Base-by-base conservation (phyloP, 495 filamentous ascomycete genomes). In the Xylona heveae region DNA sequence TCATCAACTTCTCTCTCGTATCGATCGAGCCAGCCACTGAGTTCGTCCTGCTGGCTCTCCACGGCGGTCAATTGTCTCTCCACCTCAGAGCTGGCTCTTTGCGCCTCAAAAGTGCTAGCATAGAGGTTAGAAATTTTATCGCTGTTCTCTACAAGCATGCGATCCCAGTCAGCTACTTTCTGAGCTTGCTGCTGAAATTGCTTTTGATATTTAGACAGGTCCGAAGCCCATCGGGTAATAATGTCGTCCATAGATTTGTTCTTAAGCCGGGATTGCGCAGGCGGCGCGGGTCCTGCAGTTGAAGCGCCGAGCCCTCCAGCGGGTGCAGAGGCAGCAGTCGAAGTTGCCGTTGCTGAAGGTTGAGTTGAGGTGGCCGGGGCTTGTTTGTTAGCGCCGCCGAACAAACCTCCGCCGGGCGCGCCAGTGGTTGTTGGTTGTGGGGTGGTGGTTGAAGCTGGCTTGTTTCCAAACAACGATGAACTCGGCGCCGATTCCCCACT, bases 221-320 rank as follows among this genome's bases (percentile, higher is more conserved):
- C 88, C 0, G 79, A 75, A 0, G 88, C 88, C 90, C 90, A 99
- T 12, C 80, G 69, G n/a, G 78, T 93, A 44, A 99, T 82, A 41
- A 99, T 95, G 49, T 99, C 90, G 45, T 95, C 88, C 85, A 99
- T 95, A 1, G 85, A 90, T 57, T 91, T 95, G 48, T 92, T 91
- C 58, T 90, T 92, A 14, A 99, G 58, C 8, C 88, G 79, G 1
- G 85, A 85, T 42, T 80, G 66, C 14, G 74, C 65, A 10, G 66
- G 57, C n/a, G 83, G 79, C 2, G 68, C 48, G 5, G 80, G 82
- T 0, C 82, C 83, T 24, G 66, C 53, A 14, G 78, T 85, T 0
- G 81, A 85, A n/a, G 67, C 64, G 9, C 63, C 61, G 35, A 81
- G 54, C 9, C 33, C 15, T 1, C 5, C 10, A 10, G 19, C 3